Conservation (phyloP, 176 grass and related monocot genomes). For the Rhynchospora tenuis region DNA sequence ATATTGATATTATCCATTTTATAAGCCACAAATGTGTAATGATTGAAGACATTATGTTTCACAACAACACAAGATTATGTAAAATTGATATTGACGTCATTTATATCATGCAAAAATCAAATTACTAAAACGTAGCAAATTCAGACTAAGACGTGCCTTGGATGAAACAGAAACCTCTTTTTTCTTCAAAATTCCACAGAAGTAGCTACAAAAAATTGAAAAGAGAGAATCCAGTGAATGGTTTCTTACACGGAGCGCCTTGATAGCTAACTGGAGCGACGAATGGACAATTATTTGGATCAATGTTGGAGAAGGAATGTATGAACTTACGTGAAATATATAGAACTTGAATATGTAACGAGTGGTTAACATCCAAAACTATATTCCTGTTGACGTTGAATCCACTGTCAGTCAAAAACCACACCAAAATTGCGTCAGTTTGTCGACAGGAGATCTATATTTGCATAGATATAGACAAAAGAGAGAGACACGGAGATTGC, state of each 20-base stretch:
- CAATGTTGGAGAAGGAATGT: neutral
- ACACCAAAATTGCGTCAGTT: neutral
- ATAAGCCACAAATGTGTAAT: no score
- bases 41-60: no score
- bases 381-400: neutral
- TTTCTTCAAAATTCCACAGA: neutral
- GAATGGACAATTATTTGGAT: neutral
- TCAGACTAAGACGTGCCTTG: neutral
- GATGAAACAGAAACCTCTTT: neutral
- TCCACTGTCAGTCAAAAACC: neutral
- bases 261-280: neutral
- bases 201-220: neutral
- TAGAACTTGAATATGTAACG: no score
- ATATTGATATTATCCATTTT: neutral
- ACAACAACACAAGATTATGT: no score
- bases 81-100: no score
- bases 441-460: neutral
- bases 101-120: neutral
- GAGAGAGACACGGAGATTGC: neutral
- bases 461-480: no score
- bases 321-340: neutral
- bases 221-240: neutral
- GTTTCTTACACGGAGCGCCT: conserved; percentile 4
- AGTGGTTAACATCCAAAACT: neutral
- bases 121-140: neutral